phyloP scores from a whole-genome alignment of 169 alveolate genomes.

The Plasmodium knowlesi region DNA sequence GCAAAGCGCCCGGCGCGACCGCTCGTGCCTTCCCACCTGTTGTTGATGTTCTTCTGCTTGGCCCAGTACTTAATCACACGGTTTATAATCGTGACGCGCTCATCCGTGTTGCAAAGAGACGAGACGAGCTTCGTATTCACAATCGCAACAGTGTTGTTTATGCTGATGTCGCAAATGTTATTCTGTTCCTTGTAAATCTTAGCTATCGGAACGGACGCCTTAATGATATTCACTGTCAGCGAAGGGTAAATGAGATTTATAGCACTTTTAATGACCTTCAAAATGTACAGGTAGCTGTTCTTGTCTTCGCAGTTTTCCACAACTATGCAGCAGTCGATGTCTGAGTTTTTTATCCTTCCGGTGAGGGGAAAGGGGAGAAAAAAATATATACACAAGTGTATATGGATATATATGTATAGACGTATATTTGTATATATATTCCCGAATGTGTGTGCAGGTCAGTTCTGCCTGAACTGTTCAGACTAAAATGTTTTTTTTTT shows the following conservation, averaged over 20 bases:
- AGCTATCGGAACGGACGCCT: slow-evolving; percentile 86
- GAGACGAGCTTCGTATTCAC: slow-evolving; percentile 83
- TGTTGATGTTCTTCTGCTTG: slow-evolving; percentile 83
- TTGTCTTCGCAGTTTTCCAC: slow-evolving; percentile 73
- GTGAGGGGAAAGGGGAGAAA: not conserved
- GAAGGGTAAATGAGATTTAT: slow-evolving; percentile 64
- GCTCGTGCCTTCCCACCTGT: slow-evolving; percentile 65
- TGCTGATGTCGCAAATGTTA: slow-evolving; percentile 85
- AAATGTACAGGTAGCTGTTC: slow-evolving; percentile 46
- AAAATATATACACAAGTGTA: not conserved
- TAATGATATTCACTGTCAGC: slow-evolving; percentile 76
- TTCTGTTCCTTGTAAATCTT: slow-evolving; percentile 78
- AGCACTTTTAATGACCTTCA: slow-evolving; percentile 66
- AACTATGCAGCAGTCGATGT: slow-evolving; percentile 68
- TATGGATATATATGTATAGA: not conserved
- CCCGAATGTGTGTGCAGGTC: not conserved
- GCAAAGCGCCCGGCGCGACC: slow-evolving; percentile 17
- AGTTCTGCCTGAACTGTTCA: slow-evolving; percentile 7
- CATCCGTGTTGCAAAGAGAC: slow-evolving; percentile 78
- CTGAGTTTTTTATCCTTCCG: slow-evolving; percentile 71
- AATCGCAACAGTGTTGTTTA: slow-evolving; percentile 88
- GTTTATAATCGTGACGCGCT: slow-evolving; percentile 82
- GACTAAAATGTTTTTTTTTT: not conserved
- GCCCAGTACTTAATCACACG: slow-evolving; percentile 90
- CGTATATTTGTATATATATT: not conserved